These are phyloP conservation scores for Talaromyces sp. DNA, from an alignment of 2,329 filamentous ascomycete species.

Conservation along the genomic window DNA sequence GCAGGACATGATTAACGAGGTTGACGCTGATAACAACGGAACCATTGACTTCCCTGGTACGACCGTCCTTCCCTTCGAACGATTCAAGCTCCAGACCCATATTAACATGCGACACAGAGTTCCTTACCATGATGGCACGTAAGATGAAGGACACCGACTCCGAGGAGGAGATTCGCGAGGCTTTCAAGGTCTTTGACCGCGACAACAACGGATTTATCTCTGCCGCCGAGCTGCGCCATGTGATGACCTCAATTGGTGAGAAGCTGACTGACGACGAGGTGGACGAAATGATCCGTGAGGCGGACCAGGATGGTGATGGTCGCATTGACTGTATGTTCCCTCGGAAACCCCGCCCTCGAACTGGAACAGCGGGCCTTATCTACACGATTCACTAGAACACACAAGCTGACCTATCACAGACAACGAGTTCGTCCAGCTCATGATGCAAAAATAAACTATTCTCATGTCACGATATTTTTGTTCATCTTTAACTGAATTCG, in stretches of 20 bases:
- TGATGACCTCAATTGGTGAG: slow-evolving; percentile 91
- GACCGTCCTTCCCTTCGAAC: slow-evolving; percentile 26
- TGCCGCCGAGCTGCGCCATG: slow-evolving; percentile 81
- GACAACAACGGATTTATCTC: slow-evolving; percentile 94
- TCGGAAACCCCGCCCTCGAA: too few relatives aligned
- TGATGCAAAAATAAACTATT: slow-evolving; percentile 83
- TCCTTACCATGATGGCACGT: slow-evolving; percentile 90
- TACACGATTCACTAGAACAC: background rate
- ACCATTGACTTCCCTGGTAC: slow-evolving; percentile 89
- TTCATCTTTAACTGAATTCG: slow-evolving; percentile 34
- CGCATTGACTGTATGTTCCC: slow-evolving; percentile 76
- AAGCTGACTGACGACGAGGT: slow-evolving; percentile 90
- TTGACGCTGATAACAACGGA: slow-evolving; percentile 89
- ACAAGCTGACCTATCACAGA: slow-evolving; percentile 55
- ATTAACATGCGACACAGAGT: slow-evolving; percentile 63
- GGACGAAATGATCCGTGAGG: slow-evolving; percentile 91
- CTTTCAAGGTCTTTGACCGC: slow-evolving; percentile 88
- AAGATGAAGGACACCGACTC: slow-evolving; percentile 95
- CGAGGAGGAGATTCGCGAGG: slow-evolving; percentile 86
- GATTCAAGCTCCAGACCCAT: background rate
- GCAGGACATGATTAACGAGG: slow-evolving; percentile 94
- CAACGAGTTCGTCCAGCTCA: slow-evolving; percentile 91
- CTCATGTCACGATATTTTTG: slow-evolving; percentile 26
- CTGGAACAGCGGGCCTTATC: too few relatives aligned
- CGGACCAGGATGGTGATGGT: slow-evolving; percentile 85